phyloP scores from a whole-genome alignment of 1,139 yeast species.

The Hyphopichia wangnamkhiaoensis region DNA sequence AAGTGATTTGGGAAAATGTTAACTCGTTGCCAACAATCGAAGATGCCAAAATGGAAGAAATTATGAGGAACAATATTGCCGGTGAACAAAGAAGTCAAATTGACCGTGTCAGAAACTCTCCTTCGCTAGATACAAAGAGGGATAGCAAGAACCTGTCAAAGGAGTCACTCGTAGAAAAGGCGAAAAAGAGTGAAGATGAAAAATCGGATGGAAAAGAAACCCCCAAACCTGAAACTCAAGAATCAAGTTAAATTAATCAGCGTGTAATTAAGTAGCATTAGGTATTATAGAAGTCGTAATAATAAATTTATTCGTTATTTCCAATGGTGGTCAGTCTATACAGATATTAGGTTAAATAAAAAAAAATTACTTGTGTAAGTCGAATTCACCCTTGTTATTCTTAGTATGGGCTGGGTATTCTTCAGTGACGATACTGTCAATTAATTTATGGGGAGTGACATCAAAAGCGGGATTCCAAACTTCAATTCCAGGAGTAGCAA shows the following conservation, averaged over 20 bases:
- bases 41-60: constrained; percentile 48
- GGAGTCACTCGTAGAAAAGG: not conserved
- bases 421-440: constrained; percentile 90
- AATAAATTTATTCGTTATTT: no score
- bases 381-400: constrained; percentile 45
- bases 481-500: constrained; percentile 80
- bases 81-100: constrained; percentile 14
- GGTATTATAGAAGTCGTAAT: no score
- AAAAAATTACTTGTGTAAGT: constrained; percentile 21
- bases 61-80: constrained; percentile 44
- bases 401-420: constrained; percentile 53
- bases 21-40: constrained; percentile 56
- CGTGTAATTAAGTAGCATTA: no score
- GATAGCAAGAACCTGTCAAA: constrained; percentile 2
- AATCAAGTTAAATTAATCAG: no score
- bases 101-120: not conserved
- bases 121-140: not conserved
- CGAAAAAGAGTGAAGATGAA: no score
- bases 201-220: no score
- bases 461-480: constrained; percentile 99
- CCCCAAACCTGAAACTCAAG: no score
- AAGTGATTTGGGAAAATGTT: constrained; percentile 65
- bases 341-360: no score
- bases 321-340: no score
- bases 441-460: constrained; percentile 78